Conservation (phyloP, 192 early-diverging fungal genomes). For the Chytriomyces hyalinus region DNA sequence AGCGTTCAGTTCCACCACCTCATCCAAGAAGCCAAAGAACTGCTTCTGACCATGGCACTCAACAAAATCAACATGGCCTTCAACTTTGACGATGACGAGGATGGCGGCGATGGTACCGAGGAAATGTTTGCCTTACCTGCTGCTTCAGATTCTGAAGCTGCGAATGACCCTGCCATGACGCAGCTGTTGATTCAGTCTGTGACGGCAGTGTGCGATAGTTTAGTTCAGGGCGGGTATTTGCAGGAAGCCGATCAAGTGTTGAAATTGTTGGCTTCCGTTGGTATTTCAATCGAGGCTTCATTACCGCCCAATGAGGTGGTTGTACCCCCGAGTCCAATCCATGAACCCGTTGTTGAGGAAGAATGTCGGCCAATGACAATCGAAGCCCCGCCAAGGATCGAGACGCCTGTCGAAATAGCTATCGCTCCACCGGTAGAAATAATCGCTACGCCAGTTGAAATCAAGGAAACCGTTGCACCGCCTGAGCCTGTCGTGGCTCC, state of each 20-base stretch:
- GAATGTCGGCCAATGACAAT: too few species aligned
- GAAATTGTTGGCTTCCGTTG: not conserved
- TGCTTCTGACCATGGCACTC: constrained; percentile 19
- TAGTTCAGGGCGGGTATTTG: not conserved
- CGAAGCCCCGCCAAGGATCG: too few species aligned
- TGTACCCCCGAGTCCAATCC: not conserved
- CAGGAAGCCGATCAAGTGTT: not conserved
- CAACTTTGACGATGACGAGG: not conserved
- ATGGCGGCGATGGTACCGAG: not conserved
- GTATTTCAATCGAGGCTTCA: not conserved
- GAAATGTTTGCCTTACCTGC: not conserved
- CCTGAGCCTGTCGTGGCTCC: too few species aligned
- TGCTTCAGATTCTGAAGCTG: not conserved
- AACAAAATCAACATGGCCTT: constrained; percentile 25
- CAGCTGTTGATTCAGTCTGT: not conserved
- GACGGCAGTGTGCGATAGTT: not conserved
- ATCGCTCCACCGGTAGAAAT: too few species aligned
- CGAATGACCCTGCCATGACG: not conserved
- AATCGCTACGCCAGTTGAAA: too few species aligned
- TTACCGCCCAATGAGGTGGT: not conserved
- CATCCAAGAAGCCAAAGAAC: constrained; percentile 8
- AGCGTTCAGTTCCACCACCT: not conserved
- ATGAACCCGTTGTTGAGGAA: too few species aligned
- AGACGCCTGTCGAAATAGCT: too few species aligned
- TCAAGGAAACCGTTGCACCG: too few species aligned